phyloP scores from a whole-genome alignment of 2,329 filamentous ascomycete species.

The Fusarium verticillioides region DNA sequence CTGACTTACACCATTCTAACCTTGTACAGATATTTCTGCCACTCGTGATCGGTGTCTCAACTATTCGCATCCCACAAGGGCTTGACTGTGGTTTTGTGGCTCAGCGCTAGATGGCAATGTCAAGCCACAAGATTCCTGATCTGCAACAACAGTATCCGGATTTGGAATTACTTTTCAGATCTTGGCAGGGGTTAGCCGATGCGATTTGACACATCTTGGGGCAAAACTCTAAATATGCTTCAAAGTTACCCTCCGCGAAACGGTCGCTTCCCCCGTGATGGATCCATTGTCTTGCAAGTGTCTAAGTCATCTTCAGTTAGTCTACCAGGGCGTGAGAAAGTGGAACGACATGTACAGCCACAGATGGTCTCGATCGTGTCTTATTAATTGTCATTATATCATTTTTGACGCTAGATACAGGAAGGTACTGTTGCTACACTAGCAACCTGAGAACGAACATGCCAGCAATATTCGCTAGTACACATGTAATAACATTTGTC shows the following conservation, averaged over 20 bases:
- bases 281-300: neutral
- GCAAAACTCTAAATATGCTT: neutral
- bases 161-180: neutral
- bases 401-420: neutral
- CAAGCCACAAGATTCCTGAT: neutral
- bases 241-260: neutral
- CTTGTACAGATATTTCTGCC: neutral
- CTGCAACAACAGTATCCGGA: neutral
- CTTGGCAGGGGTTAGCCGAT: neutral
- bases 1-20: neutral
- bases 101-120: neutral
- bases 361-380: neutral
- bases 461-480: neutral
- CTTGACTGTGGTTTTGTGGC: neutral
- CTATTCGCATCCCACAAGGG: no score
- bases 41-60: neutral
- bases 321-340: accelerated
- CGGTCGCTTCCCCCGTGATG: neutral
- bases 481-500: neutral
- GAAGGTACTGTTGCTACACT: neutral
- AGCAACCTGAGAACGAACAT: neutral
- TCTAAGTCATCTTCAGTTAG: neutral
- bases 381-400: neutral
- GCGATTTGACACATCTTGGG: neutral
- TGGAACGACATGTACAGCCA: neutral